Percentiles rank a stretch among this genome's conserved stretches.
Conservation (phyloP, 2,329 filamentous ascomycete species). For the Torrubiella hemipterigena region DNA sequence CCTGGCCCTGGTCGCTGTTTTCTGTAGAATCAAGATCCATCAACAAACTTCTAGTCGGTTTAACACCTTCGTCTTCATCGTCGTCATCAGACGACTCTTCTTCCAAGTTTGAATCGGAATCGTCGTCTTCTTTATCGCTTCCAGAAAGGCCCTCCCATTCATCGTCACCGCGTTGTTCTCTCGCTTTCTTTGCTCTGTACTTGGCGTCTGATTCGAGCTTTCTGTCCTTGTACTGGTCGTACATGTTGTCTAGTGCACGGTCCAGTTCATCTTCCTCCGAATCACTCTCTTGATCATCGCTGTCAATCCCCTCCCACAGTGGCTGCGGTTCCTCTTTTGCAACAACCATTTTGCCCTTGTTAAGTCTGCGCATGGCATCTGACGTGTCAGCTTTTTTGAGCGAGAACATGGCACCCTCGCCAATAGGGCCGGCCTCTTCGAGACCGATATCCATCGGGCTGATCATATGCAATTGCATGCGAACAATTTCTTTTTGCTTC, state of each 20-base stretch:
- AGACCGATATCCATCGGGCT: conserved; percentile 92
- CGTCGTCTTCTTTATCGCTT: conserved; percentile 40
- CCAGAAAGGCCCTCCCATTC: conserved; percentile 87
- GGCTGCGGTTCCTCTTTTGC: conserved; percentile 33
- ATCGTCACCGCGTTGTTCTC: conserved; percentile 69
- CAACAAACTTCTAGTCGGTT: conserved; percentile 16
- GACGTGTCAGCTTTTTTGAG: conserved; percentile 72
- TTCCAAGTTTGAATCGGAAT: conserved; percentile 51
- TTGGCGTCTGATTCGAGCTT: conserved; percentile 76
- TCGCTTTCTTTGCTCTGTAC: conserved; percentile 77
- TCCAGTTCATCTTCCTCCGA: conserved; percentile 76
- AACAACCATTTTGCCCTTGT: conserved; percentile 66
- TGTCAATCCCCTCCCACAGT: too few relatives aligned
- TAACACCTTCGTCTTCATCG: conserved; percentile 14
- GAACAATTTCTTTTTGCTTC: conserved; percentile 88
- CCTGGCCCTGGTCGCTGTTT: conserved; percentile 22
- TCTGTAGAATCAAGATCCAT: conserved; percentile 28
- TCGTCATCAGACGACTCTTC: conserved; percentile 33
- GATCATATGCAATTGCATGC: conserved; percentile 95
- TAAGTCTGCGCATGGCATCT: conserved; percentile 47
- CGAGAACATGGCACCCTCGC: conserved; percentile 75
- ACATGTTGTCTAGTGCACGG: conserved; percentile 74
- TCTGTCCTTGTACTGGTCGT: conserved; percentile 71
- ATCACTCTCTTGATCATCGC: conserved; percentile 56
- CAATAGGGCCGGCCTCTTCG: conserved; percentile 69